phyloP scores from a whole-genome alignment of 2,329 filamentous ascomycete species.

The Apiospora aurea region DNA sequence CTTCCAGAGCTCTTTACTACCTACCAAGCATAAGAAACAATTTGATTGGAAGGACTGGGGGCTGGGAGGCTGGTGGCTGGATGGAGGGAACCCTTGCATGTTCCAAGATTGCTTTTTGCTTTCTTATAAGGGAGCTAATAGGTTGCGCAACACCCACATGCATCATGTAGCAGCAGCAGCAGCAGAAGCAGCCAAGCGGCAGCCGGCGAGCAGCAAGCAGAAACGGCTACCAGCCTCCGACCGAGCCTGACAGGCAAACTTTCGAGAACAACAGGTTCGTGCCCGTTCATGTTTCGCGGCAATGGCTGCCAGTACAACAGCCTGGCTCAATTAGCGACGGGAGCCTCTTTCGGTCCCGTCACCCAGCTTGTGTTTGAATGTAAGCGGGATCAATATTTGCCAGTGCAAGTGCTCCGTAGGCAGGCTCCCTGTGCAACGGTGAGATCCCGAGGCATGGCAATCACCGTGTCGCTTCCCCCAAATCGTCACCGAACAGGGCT shows the following conservation, averaged over 20 bases:
- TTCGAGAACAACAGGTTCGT: background rate
- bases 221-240: background rate
- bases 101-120: background rate
- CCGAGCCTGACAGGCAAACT: background rate
- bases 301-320: background rate
- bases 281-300: background rate
- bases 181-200: background rate
- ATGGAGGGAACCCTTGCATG: background rate
- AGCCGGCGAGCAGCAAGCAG: background rate
- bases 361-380: background rate
- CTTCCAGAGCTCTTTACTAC: background rate
- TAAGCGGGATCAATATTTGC: background rate
- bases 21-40: background rate
- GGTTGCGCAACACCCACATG: background rate
- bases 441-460: background rate
- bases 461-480: background rate
- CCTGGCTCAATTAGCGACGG: background rate
- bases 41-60: constrained; percentile 3
- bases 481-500: constrained; percentile 1
- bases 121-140: constrained; percentile 3
- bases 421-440: background rate
- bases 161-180: background rate
- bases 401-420: background rate
- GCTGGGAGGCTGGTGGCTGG: background rate
- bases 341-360: background rate